Percentiles rank a stretch among this genome's conserved stretches.
Conservation (phyloP, 495 filamentous ascomycete genomes). For the Cudoniella acicularis region DNA sequence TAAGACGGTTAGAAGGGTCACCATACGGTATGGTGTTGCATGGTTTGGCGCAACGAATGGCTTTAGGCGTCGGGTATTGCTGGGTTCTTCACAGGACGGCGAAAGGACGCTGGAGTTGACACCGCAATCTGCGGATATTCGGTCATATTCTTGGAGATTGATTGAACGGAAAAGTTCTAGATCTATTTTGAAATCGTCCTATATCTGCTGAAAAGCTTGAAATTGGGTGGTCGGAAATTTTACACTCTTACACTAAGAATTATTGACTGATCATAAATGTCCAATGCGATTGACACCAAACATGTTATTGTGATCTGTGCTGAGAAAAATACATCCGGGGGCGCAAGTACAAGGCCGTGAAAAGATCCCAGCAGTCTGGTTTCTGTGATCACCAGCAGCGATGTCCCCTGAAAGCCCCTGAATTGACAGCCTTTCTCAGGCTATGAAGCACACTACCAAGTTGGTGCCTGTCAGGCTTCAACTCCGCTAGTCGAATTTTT, state of each 20-base stretch:
- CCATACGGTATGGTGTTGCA: constrained; percentile 24
- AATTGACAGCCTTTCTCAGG: neutral
- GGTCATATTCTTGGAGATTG: constrained; percentile 3
- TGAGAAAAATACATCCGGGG: neutral
- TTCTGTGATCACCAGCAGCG: constrained; percentile 1
- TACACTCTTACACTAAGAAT: neutral
- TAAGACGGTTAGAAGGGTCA: constrained; percentile 19
- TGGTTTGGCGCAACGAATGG: constrained; percentile 26
- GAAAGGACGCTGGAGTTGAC: constrained; percentile 19
- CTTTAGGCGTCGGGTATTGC: constrained; percentile 27
- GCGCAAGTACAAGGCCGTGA: neutral
- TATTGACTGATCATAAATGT: neutral
- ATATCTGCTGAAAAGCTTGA: neutral
- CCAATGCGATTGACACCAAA: neutral
- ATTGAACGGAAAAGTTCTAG: constrained; percentile 21
- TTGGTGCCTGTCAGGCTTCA: constrained; percentile 2
- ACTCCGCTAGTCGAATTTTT: neutral
- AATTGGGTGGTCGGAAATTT: neutral
- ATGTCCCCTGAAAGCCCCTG: constrained; percentile 7
- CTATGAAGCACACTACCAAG: neutral
- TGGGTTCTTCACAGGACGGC: constrained; percentile 23
- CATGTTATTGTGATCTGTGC: constrained; percentile 2
- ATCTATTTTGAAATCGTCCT: neutral
- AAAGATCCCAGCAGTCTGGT: constrained; percentile 10
- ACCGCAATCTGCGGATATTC: constrained; percentile 6